Percentiles rank a stretch among this genome's conserved stretches.
Conservation (phyloP, 73 alveolate species). For the Tetrahymena thermophila region DNA sequence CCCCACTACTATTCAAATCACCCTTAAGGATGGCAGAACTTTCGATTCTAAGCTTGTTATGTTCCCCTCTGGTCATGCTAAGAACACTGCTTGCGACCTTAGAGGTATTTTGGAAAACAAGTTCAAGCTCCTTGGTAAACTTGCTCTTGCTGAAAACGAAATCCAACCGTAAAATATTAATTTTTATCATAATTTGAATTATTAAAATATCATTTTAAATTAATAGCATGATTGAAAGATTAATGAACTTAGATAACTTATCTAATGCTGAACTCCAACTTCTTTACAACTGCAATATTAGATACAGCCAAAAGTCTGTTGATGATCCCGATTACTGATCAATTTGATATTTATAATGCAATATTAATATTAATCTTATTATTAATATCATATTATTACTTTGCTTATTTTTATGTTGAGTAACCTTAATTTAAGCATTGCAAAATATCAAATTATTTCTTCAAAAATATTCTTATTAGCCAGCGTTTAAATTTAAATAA, state of each 20-base stretch:
- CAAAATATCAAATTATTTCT: background rate
- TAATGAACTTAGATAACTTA: conserved; percentile 10
- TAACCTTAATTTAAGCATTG: background rate
- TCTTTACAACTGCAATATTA: conserved; percentile 53
- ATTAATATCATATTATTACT: background rate
- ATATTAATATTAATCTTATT: background rate
- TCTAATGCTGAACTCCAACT: conserved; percentile 38
- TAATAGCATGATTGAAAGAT: background rate
- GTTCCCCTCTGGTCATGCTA: conserved; percentile 88
- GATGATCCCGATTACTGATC: conserved; percentile 32
- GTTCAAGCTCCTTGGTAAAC: conserved; percentile 47
- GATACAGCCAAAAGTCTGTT: conserved; percentile 43
- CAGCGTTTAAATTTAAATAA: too few species aligned
- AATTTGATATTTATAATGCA: background rate
- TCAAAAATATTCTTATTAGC: too few species aligned
- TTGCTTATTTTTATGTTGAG: background rate
- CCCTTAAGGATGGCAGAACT: conserved; percentile 31
- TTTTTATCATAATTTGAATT: conserved; percentile 18
- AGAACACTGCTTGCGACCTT: conserved; percentile 46
- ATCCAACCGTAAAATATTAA: conserved; percentile 17
- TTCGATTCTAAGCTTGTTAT: conserved; percentile 60
- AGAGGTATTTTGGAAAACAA: conserved; percentile 55
- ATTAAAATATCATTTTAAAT: background rate
- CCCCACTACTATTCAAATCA: conserved; percentile 60
- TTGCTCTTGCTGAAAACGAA: conserved; percentile 54